These are phyloP conservation scores for Trematosphaeria pertusa DNA, from an alignment of 2,329 filamentous ascomycete genomes.

Conservation along the genomic window DNA sequence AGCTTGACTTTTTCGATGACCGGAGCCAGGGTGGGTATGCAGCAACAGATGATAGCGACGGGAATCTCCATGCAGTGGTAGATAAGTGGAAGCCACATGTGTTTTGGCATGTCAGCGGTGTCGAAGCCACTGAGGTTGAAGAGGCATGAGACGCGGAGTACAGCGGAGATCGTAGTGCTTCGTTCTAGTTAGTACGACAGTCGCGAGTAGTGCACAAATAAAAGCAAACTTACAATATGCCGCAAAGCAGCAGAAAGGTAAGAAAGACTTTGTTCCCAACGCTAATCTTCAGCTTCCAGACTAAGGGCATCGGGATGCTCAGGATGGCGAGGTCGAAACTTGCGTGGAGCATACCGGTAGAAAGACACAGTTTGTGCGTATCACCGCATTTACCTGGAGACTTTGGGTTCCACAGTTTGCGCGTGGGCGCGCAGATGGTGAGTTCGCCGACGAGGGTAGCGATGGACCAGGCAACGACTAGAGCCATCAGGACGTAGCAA, in stretches of 20 bases:
- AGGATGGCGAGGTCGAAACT: constrained; percentile 4
- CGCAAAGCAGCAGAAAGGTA: background rate
- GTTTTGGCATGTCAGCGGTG: background rate
- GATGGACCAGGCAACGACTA: constrained; percentile 2
- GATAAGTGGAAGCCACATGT: background rate
- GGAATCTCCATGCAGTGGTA: background rate
- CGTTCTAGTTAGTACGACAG: background rate
- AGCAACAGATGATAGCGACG: background rate
- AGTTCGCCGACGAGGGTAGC: background rate
- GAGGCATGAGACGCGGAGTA: background rate
- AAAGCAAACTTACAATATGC: background rate
- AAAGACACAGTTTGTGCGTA: background rate
- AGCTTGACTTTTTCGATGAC: background rate
- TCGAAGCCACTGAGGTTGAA: background rate
- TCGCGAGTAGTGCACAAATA: background rate
- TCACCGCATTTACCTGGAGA: constrained; percentile 1
- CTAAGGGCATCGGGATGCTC: constrained; percentile 2
- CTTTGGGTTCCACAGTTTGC: background rate
- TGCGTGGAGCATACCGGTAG: background rate
- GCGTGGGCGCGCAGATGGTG: background rate
- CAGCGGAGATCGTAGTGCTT: background rate
- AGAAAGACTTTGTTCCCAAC: constrained; percentile 2
- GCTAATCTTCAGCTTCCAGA: constrained; percentile 5
- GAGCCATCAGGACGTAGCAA: constrained; percentile 2
- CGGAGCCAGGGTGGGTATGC: background rate